Percentiles rank a stretch among this genome's conserved stretches.
phyloP scores from a whole-genome alignment of 495 filamentous ascomycete genomes.

The Penicillium samsonianum region DNA sequence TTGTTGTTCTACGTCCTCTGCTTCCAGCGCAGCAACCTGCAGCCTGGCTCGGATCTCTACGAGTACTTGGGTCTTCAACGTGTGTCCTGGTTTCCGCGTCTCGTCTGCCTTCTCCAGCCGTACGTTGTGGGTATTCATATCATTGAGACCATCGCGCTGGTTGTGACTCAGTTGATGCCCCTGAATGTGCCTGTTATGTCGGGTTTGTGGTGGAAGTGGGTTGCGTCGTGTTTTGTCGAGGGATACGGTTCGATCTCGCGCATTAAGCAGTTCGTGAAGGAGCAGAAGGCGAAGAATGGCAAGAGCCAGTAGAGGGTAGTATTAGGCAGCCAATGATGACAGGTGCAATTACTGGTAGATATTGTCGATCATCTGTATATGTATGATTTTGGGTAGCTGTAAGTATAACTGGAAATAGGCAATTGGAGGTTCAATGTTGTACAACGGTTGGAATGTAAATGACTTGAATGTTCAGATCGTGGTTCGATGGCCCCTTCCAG shows the following conservation, averaged over 20 bases:
- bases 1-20: slow-evolving; percentile 47
- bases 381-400: background rate
- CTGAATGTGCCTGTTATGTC: slow-evolving; percentile 48
- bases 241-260: slow-evolving; percentile 55
- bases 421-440: background rate
- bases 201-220: slow-evolving; percentile 63
- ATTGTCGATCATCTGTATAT: background rate
- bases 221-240: slow-evolving; percentile 58
- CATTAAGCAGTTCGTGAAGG: slow-evolving; percentile 57
- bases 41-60: slow-evolving; percentile 56
- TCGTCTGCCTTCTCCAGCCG: slow-evolving; percentile 51
- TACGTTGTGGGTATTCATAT: slow-evolving; percentile 55
- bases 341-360: background rate
- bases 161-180: slow-evolving; percentile 49
- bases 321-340: background rate
- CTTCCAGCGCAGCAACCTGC: slow-evolving; percentile 52
- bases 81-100: slow-evolving; percentile 52
- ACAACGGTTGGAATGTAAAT: background rate
- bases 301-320: slow-evolving; percentile 23
- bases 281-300: slow-evolving; percentile 49
- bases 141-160: slow-evolving; percentile 54
- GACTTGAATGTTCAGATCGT: background rate
- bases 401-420: background rate
- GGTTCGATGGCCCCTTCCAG: background rate
- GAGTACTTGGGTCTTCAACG: slow-evolving; percentile 45